Evolutionary conservation across 495 filamentous ascomycete genomes (phyloP), one percentile per base, ranked within the genome.

Genomic region (Pseudoneurospora amorphoporcata): DNA sequence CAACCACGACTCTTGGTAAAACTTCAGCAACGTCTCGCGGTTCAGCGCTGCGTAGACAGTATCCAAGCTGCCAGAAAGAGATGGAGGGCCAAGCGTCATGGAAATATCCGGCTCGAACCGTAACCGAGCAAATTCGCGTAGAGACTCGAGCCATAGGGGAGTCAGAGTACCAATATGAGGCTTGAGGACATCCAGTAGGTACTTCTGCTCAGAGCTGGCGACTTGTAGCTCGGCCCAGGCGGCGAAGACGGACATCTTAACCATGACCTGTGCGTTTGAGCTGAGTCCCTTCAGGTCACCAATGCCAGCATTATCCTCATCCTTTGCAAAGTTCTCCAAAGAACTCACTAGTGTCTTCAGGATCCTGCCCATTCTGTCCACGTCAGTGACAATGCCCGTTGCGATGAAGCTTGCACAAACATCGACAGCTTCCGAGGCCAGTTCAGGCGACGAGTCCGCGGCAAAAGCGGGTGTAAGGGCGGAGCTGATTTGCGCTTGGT

Each of bases 161-260:
- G 95, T 96, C 14, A 99, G 82, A 68, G 89, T 93, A 8, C 90
- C 89, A 72, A 98, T 90, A 77, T 98, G 92, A 17, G 96, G 95
- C 77, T 94, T 92, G 45, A 99, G 86, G 2, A 98, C 94, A 73
- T 94, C 88, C 6, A 91, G 89, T 38, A 99, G 85, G 76, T 98
- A 98, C 39, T 89, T 90, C 72, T 98, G 94, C 76, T 98, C 95
- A 35, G 89, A 90, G 82, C 95, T 98, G 3, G 96, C 94, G 58
- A 99, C 94, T 80, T 99, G 96, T 40, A 99, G 87, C 73, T 97
- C 92, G n/a, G 95, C 96, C 95, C 95, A 99, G 8, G 94, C 95
- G n/a, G 94, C 94, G 78, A 96, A 94, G 2, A 98, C 91, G 2
- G 96, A 90, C 89, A 97, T 94, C 78, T 94, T 96, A 47, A 99